Percentiles rank a stretch among this genome's conserved stretches.
These are phyloP conservation scores for Carex parvula DNA, from an alignment of 176 grass and related monocot species.

Conservation along the genomic window DNA sequence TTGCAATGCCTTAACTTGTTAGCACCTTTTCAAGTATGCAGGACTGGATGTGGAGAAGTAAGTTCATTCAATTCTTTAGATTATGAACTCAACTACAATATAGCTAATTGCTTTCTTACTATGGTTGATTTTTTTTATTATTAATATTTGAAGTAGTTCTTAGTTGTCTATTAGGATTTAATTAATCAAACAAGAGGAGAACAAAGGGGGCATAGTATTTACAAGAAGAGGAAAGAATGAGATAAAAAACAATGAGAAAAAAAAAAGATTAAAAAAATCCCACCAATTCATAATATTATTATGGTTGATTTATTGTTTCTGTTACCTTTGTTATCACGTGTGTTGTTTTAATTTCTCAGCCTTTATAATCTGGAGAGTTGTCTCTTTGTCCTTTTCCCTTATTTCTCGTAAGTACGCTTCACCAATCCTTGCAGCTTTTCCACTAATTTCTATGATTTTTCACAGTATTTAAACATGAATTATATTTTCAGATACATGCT, in stretches of 20 bases:
- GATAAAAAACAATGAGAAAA: too few relatives aligned
- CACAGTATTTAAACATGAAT: slow-evolving; percentile 14
- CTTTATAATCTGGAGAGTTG: slow-evolving; percentile 93
- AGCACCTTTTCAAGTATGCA: slow-evolving; percentile 89
- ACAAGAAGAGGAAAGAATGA: not conserved
- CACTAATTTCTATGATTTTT: slow-evolving; percentile 13
- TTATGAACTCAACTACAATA: not conserved
- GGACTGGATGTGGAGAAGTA: slow-evolving; percentile 73
- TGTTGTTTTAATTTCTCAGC: slow-evolving; percentile 37
- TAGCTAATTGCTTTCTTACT: not conserved
- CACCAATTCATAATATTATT: not conserved
- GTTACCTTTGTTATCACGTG: not conserved
- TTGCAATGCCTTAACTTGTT: slow-evolving; percentile 35
- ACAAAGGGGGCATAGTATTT: not conserved
- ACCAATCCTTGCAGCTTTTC: slow-evolving; percentile 20
- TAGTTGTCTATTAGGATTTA: not conserved
- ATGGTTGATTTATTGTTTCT: not conserved
- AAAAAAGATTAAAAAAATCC: not conserved
- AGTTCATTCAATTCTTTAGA: slow-evolving; percentile 28
- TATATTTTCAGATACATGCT: slow-evolving; percentile 77
- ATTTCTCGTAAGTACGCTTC: slow-evolving; percentile 80
- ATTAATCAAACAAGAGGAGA: not conserved
- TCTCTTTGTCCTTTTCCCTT: slow-evolving; percentile 94
- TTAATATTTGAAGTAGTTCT: too few relatives aligned
- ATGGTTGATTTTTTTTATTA: not conserved